Evolutionary conservation across 768 basidiomycete genomes (phyloP), one percentile per base, ranked within the genome.

Genomic region (Amanita phalloides): DNA sequence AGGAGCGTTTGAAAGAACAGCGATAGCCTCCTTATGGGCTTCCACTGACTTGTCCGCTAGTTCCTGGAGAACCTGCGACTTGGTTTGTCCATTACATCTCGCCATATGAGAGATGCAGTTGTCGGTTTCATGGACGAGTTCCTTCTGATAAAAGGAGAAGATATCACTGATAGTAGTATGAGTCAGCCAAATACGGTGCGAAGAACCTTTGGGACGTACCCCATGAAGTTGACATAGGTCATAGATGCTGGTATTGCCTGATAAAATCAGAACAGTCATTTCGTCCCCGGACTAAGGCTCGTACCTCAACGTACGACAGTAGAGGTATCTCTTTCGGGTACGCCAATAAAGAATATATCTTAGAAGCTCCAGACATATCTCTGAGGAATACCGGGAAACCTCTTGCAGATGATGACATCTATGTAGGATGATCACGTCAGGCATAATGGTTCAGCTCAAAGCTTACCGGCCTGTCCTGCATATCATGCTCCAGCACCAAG

Each of bases 401-500:
- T 20, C 14, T 23, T 26, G 41, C 41, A 33, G 9, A 23, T 6
- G 50, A 25, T n/a, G 50, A 32, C 32, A 51, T 37, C 50, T 51
- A 44, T n/a, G 33, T 23, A 8, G 8, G 10, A 11, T 21, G 37
- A 8, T 25, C 26, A 28, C 10, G 8, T 26, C 2, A 26, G 20
- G 33, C 3, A 37, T 10, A 20, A 28, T 2, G 6, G 35, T 3
- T 13, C 11, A 45, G 11, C 23, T 17, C 13, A 21, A 13, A 3
- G 26, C 38, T 25, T 25, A 49, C 48, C 21, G 39, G 17, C 4
- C 13, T 42, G 4, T 41, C 28, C 20, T 41, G 41, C 39, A 45
- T 51, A 13, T 58, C 53, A 28, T 49, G 50, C 14, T 58, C 57
- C 46, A 58, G 35, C 3, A 56, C 46, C 6, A 61, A 56, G 6